phyloP scores from a whole-genome alignment of 2,329 filamentous ascomycete species.

The Pseudocercospora pini-densiflorae region DNA sequence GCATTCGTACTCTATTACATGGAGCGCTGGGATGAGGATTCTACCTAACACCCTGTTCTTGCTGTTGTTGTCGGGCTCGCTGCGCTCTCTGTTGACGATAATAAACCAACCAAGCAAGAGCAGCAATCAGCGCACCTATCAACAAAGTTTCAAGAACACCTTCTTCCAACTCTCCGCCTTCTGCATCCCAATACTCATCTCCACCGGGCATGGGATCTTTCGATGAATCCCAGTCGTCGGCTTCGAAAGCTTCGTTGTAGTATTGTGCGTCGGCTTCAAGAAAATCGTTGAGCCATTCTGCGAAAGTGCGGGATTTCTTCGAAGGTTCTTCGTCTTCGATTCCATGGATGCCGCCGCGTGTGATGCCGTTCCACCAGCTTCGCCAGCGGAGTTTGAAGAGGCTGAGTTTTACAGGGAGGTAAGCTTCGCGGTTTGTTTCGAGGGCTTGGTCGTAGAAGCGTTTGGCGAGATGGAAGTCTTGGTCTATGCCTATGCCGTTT shows the following conservation, averaged over 20 bases:
- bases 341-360: conserved; percentile 86
- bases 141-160: conserved; percentile 82
- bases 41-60: neutral
- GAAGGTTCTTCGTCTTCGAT: conserved; percentile 73
- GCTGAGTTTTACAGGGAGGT: conserved; percentile 87
- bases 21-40: neutral
- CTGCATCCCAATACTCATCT: conserved; percentile 62
- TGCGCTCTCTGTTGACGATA: conserved; percentile 75
- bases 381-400: conserved; percentile 81
- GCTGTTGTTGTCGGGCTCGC: neutral
- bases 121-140: conserved; percentile 76
- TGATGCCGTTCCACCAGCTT: conserved; percentile 94
- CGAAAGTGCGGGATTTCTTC: conserved; percentile 53
- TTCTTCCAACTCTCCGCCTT: conserved; percentile 64
- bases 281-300: conserved; percentile 87
- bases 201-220: conserved; percentile 55
- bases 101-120: conserved; percentile 78
- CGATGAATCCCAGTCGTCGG: conserved; percentile 46
- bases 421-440: conserved; percentile 88
- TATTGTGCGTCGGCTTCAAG: conserved; percentile 61
- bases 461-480: conserved; percentile 97
- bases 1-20: neutral
- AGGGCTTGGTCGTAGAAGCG: conserved; percentile 92
- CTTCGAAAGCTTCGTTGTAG: conserved; percentile 55
- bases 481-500: conserved; percentile 87